phyloP scores from a whole-genome alignment of 805 yeast species.

The Torulaspora quercuum region DNA sequence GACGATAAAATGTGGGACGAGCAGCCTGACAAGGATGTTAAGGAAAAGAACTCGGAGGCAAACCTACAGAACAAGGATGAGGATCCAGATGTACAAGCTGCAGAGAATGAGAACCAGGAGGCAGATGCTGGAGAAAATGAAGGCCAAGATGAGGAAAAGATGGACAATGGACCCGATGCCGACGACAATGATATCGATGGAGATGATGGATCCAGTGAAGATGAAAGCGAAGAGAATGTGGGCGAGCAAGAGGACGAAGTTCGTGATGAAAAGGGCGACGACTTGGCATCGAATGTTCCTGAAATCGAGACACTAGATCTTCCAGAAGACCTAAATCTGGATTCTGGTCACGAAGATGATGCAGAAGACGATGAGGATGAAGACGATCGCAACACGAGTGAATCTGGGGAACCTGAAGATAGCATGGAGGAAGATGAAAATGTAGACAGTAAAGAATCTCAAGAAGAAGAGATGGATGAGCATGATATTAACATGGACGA shows the following conservation, averaged over 20 bases:
- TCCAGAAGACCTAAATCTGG: slow-evolving; percentile 89
- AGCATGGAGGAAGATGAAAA: slow-evolving; percentile 75
- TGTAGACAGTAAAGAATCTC: slow-evolving; percentile 38
- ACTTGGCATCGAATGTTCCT: slow-evolving; percentile 69
- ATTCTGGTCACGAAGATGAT: slow-evolving; percentile 65
- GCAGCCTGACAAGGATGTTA: slow-evolving; percentile 68
- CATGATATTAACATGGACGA: slow-evolving; percentile 31
- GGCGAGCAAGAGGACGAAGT: slow-evolving; percentile 83
- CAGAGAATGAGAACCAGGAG: slow-evolving; percentile 36
- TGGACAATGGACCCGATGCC: slow-evolving; percentile 35
- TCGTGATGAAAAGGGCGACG: slow-evolving; percentile 62
- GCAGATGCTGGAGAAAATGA: slow-evolving; percentile 40
- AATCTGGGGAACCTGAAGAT: slow-evolving; percentile 35
- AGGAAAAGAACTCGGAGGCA: slow-evolving; percentile 79
- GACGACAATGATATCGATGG: slow-evolving; percentile 41
- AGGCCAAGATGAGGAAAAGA: slow-evolving; percentile 36
- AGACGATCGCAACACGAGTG: slow-evolving; percentile 40
- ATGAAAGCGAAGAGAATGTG: slow-evolving; percentile 62
- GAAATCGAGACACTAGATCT: slow-evolving; percentile 84
- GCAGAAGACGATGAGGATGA: slow-evolving; percentile 48
- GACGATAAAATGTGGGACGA: slow-evolving; percentile 99
- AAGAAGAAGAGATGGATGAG: slow-evolving; percentile 35
- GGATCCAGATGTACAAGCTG: slow-evolving; percentile 42
- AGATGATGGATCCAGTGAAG: slow-evolving; percentile 50
- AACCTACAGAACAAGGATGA: slow-evolving; percentile 55